phyloP scores from a whole-genome alignment of 2,329 filamentous ascomycete genomes.

The Eurotiales sp. region DNA sequence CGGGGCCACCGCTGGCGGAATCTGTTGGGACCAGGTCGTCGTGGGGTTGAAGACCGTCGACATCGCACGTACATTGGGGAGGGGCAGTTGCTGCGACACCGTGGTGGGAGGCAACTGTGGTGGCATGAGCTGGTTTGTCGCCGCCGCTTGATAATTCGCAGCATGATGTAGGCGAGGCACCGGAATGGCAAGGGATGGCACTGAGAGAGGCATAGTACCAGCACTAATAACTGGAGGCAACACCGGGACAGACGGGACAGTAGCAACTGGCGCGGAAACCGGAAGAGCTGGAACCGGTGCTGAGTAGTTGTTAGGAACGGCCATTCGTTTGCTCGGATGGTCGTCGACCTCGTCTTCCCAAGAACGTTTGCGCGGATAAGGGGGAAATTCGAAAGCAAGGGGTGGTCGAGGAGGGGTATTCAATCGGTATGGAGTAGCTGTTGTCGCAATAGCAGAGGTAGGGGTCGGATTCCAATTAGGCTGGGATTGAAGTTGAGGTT shows the following conservation, averaged over 20 bases:
- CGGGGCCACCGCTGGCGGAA: constrained; percentile 34
- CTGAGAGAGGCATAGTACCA: constrained; percentile 25
- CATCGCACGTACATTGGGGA: constrained; percentile 67
- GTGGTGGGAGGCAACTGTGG: constrained; percentile 44
- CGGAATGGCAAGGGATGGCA: constrained; percentile 33
- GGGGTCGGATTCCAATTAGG: constrained; percentile 24
- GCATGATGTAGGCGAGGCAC: constrained; percentile 62
- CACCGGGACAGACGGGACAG: constrained; percentile 25
- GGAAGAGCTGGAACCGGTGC: constrained; percentile 24
- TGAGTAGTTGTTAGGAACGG: constrained; percentile 21
- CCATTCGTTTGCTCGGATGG: constrained; percentile 53
- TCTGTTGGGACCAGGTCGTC: constrained; percentile 47
- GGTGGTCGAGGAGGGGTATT: constrained; percentile 21
- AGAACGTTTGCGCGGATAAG: constrained; percentile 54
- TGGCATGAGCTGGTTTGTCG: constrained; percentile 35
- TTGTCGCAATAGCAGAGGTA: constrained; percentile 17
- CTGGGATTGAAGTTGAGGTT: constrained; percentile 28
- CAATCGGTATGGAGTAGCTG: constrained; percentile 19
- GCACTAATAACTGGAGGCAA: constrained; percentile 30
- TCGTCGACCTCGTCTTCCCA: constrained; percentile 54
- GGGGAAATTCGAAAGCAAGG: constrained; percentile 19
- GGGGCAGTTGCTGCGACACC: constrained; percentile 35
- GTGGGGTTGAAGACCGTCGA: constrained; percentile 66
- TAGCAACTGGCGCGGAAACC: constrained; percentile 21
- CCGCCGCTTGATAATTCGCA: constrained; percentile 61